A percentile compares a stretch with the other conserved stretches of the same genome.
Conservation (phyloP, 345 rosid species). For the Eucalyptus rudis region DNA sequence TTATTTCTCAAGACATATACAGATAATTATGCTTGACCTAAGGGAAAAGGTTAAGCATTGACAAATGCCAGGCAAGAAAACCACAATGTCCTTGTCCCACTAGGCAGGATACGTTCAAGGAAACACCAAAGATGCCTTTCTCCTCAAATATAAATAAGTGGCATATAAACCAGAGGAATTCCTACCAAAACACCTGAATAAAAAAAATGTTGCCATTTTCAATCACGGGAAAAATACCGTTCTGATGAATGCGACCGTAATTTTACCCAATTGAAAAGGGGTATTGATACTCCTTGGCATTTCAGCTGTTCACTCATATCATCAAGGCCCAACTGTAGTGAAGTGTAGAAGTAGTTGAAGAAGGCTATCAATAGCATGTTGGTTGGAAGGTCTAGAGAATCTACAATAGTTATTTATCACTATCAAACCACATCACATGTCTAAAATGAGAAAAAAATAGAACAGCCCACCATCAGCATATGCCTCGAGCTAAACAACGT, state of each 20-base stretch:
- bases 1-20: too few relatives aligned
- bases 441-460: neutral
- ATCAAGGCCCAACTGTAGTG: slow-evolving; percentile 90
- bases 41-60: neutral
- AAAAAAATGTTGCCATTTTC: neutral
- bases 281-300: slow-evolving; percentile 94
- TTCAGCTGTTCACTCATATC: slow-evolving; percentile 94
- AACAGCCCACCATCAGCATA: too few relatives aligned
- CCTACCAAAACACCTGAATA: neutral
- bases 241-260: slow-evolving; percentile 69
- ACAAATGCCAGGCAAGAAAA: neutral
- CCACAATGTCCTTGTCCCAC: neutral
- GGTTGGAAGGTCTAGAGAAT: slow-evolving; percentile 71
- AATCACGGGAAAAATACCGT: slow-evolving; percentile 27
- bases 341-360: slow-evolving; percentile 95
- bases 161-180: neutral
- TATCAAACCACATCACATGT: neutral
- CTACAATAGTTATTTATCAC: slow-evolving; percentile 16
- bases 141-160: neutral
- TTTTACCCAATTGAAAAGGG: slow-evolving; percentile 85
- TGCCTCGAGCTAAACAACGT: too few relatives aligned
- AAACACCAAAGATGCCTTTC: neutral
- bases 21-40: neutral
- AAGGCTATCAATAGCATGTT: slow-evolving; percentile 86
- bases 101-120: neutral